Percentiles rank a stretch among this genome's conserved stretches.
Conservation (phyloP, 768 basidiomycete species). For the Russula vinacea region DNA sequence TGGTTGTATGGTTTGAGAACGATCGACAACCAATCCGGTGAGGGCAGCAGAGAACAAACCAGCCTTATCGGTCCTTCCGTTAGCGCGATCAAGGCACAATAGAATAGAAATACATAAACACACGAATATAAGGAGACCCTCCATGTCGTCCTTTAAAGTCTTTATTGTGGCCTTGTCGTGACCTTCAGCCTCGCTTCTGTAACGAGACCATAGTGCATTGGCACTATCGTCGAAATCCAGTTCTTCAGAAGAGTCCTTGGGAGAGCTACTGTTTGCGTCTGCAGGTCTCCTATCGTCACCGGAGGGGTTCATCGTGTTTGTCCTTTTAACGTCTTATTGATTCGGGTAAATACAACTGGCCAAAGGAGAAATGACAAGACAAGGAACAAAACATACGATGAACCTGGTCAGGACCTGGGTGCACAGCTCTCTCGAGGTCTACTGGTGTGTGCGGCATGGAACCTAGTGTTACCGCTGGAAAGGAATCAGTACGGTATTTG, state of each 20-base stretch:
- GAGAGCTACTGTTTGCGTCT: too few species aligned
- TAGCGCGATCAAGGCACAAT: not conserved
- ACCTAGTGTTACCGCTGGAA: too few species aligned
- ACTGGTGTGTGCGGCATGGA: too few species aligned
- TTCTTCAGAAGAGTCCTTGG: not conserved
- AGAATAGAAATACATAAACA: not conserved
- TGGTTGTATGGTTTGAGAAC: slow-evolving; percentile 15
- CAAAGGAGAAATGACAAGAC: too few species aligned
- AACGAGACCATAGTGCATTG: slow-evolving; percentile 12
- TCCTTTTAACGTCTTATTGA: too few species aligned
- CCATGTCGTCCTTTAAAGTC: not conserved
- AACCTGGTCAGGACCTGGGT: too few species aligned
- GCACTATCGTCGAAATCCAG: slow-evolving; percentile 7
- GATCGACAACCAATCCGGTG: slow-evolving; percentile 20
- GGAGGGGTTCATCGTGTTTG: too few species aligned
- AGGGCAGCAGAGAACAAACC: slow-evolving; percentile 24
- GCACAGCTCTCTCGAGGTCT: too few species aligned
- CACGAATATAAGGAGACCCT: slow-evolving; percentile 6
- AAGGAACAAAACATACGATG: too few species aligned
- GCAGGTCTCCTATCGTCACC: too few species aligned
- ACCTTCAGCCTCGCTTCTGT: not conserved
- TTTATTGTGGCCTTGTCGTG: not conserved
- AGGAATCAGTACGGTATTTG: too few species aligned
- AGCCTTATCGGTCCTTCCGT: slow-evolving; percentile 7
- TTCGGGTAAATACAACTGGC: too few species aligned